A percentile compares a stretch with the other conserved stretches of the same genome.
Conservation (phyloP, 352 stramenopile species). For the Phytopythium cucurbitacearum region DNA sequence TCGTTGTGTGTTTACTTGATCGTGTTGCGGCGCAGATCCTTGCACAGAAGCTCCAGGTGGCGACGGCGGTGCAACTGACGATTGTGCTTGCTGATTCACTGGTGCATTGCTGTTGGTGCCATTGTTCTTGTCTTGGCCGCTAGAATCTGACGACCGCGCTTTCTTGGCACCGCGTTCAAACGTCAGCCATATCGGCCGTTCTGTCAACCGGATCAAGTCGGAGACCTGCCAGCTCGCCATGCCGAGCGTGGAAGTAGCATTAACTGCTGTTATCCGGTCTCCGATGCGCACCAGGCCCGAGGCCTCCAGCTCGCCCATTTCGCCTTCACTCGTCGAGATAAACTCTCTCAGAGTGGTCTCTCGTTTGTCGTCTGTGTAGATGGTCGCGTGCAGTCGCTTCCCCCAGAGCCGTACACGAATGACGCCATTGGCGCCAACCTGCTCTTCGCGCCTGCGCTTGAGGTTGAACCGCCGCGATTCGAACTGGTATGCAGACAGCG, state of each 20-base stretch:
- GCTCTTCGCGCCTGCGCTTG: slow-evolving; percentile 43
- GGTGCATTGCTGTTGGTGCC: background rate
- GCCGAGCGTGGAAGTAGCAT: slow-evolving; percentile 20
- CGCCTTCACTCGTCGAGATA: slow-evolving; percentile 35
- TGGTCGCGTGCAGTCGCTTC: slow-evolving; percentile 57
- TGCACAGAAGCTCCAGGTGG: too few species aligned
- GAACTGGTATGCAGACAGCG: slow-evolving; percentile 12
- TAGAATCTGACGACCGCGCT: slow-evolving; percentile 2
- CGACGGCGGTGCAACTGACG: too few species aligned
- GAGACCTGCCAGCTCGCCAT: slow-evolving; percentile 39
- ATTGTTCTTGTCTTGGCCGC: slow-evolving; percentile 3
- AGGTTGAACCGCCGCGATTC: slow-evolving; percentile 23
- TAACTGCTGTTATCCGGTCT: slow-evolving; percentile 56
- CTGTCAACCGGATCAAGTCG: slow-evolving; percentile 38
- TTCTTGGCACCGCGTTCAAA: slow-evolving; percentile 12
- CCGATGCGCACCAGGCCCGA: slow-evolving; percentile 40
- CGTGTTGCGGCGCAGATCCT: too few species aligned
- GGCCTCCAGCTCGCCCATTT: slow-evolving; percentile 56
- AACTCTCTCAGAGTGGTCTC: slow-evolving; percentile 56
- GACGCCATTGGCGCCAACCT: slow-evolving; percentile 5
- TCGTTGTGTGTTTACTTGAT: too few species aligned
- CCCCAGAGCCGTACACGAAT: slow-evolving; percentile 48
- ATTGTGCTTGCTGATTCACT: background rate
- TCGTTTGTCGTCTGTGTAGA: slow-evolving; percentile 42
- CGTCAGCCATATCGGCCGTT: slow-evolving; percentile 40